Evolutionary conservation across 129 eudicot species (phyloP), one percentile per base, ranked within the genome.

Genomic region (Chrysanthemum lavandulifolium): DNA sequence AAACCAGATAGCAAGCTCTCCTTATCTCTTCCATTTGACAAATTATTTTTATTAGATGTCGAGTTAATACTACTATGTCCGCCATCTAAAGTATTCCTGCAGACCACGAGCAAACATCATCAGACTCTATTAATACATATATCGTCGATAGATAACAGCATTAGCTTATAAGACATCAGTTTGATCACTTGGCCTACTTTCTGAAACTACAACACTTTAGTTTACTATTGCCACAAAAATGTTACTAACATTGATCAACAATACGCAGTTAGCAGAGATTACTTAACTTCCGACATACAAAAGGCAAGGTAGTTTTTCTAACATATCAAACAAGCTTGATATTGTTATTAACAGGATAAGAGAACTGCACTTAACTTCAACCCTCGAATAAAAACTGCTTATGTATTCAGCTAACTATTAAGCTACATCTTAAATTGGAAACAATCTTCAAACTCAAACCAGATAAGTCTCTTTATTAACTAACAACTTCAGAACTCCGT

Each of bases 51-150:
- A 36, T 69, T 53, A 53, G 74, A 50, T n/a, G 33, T 16, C 13
- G 84, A 63, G 56, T 36, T 56, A 56, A 62, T 21, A 47, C 25
- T 11, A 59, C 73, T 45, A 54, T 36, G 15, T 68, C 53, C 57
- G 54, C 66, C 67, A 57, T 65, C 64, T 14, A 23, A 79, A 1
- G 13, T 50, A 47, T 33, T 86, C 81, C 98, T 94, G 93, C 83
- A 82, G 69, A 36, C 49, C 19, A 10, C 27, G 13, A 65, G 49
- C 33, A 71, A 45, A 71, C 29, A 60, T 47, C 51, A 75, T 49
- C 48, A 48, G 49, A 64, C 9, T 21, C 13, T 47, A 65, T 56
- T 45, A 54, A 40, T 5, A 36, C 43, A 43, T 56, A n/a, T n/a
- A 54, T 63, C 8, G 55, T 2, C 2, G 33, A 52, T 56, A 2